A percentile compares a stretch with the other conserved stretches of the same genome.
phyloP scores from a whole-genome alignment of 2,329 filamentous ascomycete genomes.

The Pestalotiopsis sp. region DNA sequence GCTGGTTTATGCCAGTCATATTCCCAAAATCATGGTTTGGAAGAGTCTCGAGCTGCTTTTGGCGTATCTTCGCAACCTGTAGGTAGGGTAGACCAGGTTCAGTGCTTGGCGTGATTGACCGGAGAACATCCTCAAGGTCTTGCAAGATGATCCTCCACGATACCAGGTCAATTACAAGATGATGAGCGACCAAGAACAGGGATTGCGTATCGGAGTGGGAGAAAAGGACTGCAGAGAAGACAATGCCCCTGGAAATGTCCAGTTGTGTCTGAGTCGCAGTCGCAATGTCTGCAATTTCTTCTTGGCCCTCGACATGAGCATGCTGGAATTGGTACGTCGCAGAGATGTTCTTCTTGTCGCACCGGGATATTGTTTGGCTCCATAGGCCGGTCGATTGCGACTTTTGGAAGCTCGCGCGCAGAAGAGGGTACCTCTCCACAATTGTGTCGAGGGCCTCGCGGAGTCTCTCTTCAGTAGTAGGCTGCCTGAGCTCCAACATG shows the following conservation, averaged over 20 bases:
- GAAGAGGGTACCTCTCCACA: slow-evolving; percentile 23
- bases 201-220: slow-evolving; percentile 21
- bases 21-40: slow-evolving; percentile 29
- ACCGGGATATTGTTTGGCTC: background rate
- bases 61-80: slow-evolving; percentile 15
- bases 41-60: slow-evolving; percentile 33
- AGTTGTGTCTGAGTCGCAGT: slow-evolving; percentile 16
- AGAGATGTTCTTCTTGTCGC: background rate
- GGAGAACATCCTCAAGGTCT: slow-evolving; percentile 40
- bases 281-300: background rate
- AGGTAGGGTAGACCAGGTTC: slow-evolving; percentile 25
- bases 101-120: background rate
- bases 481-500: background rate
- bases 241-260: slow-evolving; percentile 24
- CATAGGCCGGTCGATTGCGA: background rate
- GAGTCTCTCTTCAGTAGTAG: background rate
- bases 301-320: background rate
- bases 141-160: slow-evolving; percentile 48
- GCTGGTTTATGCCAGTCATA: background rate
- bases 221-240: slow-evolving; percentile 28
- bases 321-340: background rate
- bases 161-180: slow-evolving; percentile 46
- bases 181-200: slow-evolving; percentile 36
- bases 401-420: slow-evolving; percentile 34
- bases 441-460: background rate